These are phyloP conservation scores for Aspergillus sp. DNA, from an alignment of 2,329 filamentous ascomycete species.

Conservation along the genomic window DNA sequence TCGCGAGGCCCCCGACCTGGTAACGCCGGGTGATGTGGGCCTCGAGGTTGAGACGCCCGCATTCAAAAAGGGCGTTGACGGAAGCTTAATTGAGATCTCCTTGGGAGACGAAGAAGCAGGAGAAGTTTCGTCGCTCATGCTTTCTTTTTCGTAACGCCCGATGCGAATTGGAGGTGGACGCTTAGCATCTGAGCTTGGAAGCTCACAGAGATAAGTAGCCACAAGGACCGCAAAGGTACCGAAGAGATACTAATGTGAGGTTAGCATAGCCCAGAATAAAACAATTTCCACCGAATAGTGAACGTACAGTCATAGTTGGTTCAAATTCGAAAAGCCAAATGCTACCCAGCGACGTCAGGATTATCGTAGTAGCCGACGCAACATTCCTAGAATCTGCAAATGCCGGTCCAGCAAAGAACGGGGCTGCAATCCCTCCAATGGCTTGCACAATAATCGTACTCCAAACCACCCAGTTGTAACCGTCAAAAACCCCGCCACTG, in stretches of 20 bases:
- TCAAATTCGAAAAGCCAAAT: slow-evolving; percentile 81
- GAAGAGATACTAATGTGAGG: slow-evolving; percentile 66
- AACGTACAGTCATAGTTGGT: slow-evolving; percentile 69
- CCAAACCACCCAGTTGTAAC: slow-evolving; percentile 93
- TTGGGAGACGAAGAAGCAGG: slow-evolving; percentile 34
- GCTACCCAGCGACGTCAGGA: slow-evolving; percentile 82
- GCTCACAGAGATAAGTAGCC: slow-evolving; percentile 83
- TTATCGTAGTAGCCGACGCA: slow-evolving; percentile 86
- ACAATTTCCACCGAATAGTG: not conserved
- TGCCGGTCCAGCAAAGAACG: slow-evolving; percentile 76
- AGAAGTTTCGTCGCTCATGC: slow-evolving; percentile 48
- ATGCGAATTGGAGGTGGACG: slow-evolving; percentile 56
- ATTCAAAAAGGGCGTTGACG: slow-evolving; percentile 49
- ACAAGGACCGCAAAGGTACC: slow-evolving; percentile 77
- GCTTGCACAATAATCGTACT: slow-evolving; percentile 79
- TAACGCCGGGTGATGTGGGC: slow-evolving; percentile 51
- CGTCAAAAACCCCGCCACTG: slow-evolving; percentile 86
- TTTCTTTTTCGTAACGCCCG: slow-evolving; percentile 74
- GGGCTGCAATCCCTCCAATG: slow-evolving; percentile 78
- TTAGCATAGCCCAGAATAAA: slow-evolving; percentile 8
- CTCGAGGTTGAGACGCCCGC: slow-evolving; percentile 54
- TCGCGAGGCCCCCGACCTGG: slow-evolving; percentile 41
- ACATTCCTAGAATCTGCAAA: slow-evolving; percentile 94
- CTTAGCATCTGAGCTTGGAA: slow-evolving; percentile 51
- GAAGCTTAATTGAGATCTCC: slow-evolving; percentile 48